Percentiles rank a stretch among this genome's conserved stretches.
phyloP scores from a whole-genome alignment of 2,329 filamentous ascomycete species.

The Orbilia brochopaga region DNA sequence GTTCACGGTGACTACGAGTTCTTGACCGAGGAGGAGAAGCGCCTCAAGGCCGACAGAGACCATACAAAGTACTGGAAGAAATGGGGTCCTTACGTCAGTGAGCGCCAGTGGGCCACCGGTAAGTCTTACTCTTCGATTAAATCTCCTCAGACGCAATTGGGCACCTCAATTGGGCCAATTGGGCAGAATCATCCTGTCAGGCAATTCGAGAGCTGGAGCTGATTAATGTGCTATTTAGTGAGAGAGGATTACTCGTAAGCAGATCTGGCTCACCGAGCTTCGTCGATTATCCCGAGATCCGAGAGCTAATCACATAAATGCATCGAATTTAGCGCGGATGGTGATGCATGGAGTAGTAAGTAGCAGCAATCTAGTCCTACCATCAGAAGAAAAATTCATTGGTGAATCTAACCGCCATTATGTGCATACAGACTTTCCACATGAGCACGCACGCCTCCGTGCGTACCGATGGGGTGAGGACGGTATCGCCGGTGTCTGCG shows the following conservation, averaged over 20 bases:
- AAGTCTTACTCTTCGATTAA: conserved; percentile 47
- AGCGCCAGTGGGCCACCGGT: conserved; percentile 96
- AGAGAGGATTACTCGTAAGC: conserved; percentile 86
- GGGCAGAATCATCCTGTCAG: background rate
- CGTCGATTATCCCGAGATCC: conserved; percentile 14
- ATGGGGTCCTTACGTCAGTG: conserved; percentile 93
- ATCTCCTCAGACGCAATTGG: conserved; percentile 17
- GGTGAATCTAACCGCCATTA: background rate
- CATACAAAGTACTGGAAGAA: conserved; percentile 94
- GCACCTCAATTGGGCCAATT: background rate
- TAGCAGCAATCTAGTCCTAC: conserved; percentile 54
- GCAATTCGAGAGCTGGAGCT: background rate
- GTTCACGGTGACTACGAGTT: conserved; percentile 86
- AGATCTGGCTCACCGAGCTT: conserved; percentile 4
- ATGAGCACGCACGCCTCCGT: conserved; percentile 86
- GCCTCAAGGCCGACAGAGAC: conserved; percentile 82
- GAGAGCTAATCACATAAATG: conserved; percentile 22
- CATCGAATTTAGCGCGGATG: conserved; percentile 67
- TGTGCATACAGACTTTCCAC: conserved; percentile 75
- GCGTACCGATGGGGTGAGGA: conserved; percentile 96
- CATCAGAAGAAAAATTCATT: background rate
- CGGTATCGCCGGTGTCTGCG: conserved; percentile 87
- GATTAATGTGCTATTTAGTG: conserved; percentile 62
- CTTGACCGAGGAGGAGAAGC: conserved; percentile 86
- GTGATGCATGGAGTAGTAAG: conserved; percentile 95